Conservation (phyloP, 371 early-diverging fungal species). For the Circinella umbellata region DNA sequence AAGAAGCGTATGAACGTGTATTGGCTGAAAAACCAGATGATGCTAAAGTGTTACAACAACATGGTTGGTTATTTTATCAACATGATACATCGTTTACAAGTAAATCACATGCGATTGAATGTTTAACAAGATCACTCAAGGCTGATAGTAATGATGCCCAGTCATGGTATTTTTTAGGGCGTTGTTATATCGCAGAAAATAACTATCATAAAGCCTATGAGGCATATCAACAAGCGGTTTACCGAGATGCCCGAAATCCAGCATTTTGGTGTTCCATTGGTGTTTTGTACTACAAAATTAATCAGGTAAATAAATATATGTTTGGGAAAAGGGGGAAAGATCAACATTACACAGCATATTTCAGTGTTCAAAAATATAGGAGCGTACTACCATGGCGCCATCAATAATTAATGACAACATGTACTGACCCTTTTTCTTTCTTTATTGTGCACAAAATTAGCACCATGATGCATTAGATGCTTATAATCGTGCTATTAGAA, state of each 20-base stretch:
- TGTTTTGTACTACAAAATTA: conserved; percentile 95
- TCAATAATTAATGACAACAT: too few species aligned
- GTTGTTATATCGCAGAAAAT: conserved; percentile 95
- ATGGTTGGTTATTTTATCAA: conserved; percentile 95
- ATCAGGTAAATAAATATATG: conserved; percentile 53
- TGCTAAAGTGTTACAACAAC: conserved; percentile 94
- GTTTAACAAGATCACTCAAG: conserved; percentile 84
- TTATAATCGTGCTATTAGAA: conserved; percentile 92
- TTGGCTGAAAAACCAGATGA: conserved; percentile 89
- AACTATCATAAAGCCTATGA: conserved; percentile 97
- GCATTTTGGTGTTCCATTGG: conserved; percentile 99
- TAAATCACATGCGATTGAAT: conserved; percentile 85
- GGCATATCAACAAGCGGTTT: conserved; percentile 97
- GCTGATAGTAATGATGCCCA: conserved; percentile 90
- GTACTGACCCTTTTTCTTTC: too few species aligned
- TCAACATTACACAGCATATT: too few species aligned
- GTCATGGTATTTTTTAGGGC: conserved; percentile 94
- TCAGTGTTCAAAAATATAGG: too few species aligned
- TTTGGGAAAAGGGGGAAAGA: too few species aligned
- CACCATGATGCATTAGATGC: conserved; percentile 97
- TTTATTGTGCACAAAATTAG: conserved; percentile 31
- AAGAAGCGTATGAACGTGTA: conserved; percentile 93
- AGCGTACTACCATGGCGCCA: too few species aligned
- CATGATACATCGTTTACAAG: conserved; percentile 77
- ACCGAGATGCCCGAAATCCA: conserved; percentile 93